A percentile compares a stretch with the other conserved stretches of the same genome.
Evolutionary conservation across 805 yeast species (phyloP).

Genomic region (Yarrowia deformans): DNA sequence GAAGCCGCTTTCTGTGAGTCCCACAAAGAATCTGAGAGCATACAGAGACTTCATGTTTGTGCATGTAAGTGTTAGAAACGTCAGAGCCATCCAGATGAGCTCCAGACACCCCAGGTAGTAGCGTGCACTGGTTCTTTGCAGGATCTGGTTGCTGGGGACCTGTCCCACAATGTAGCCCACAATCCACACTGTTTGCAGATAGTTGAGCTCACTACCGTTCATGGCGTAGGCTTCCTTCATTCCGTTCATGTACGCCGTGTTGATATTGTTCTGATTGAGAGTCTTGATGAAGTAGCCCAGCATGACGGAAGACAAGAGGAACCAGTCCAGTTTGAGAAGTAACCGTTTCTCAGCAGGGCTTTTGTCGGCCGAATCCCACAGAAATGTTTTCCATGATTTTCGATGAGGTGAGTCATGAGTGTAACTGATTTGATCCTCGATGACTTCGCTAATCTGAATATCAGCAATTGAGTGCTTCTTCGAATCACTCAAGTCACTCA

Average conservation of each 20-base stretch:
- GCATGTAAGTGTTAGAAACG: slow-evolving; percentile 51
- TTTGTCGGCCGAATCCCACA: slow-evolving; percentile 51
- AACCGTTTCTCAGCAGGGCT: slow-evolving; percentile 52
- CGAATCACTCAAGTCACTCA: neutral
- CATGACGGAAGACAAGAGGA: slow-evolving; percentile 54
- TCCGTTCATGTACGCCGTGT: slow-evolving; percentile 59
- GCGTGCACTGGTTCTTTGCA: slow-evolving; percentile 51
- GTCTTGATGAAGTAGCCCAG: slow-evolving; percentile 58
- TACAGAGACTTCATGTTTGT: slow-evolving; percentile 48
- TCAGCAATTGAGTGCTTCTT: neutral
- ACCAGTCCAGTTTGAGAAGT: slow-evolving; percentile 52
- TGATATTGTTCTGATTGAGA: slow-evolving; percentile 54
- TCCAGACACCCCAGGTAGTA: slow-evolving; percentile 49
- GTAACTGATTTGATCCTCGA: neutral
- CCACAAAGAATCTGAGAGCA: slow-evolving; percentile 53
- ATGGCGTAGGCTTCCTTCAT: slow-evolving; percentile 56
- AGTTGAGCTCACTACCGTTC: slow-evolving; percentile 56
- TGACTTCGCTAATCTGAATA: neutral
- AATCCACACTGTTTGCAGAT: slow-evolving; percentile 47
- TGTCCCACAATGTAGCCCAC: slow-evolving; percentile 45
- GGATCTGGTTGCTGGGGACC: slow-evolving; percentile 44
- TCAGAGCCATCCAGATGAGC: slow-evolving; percentile 51
- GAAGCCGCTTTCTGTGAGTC: slow-evolving; percentile 55
- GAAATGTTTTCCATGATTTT: neutral
- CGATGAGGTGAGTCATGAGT: too few species aligned